Evolutionary conservation across 371 early-diverging fungal genomes (phyloP).

Genomic region (Syncephalastrum monosporum): DNA sequence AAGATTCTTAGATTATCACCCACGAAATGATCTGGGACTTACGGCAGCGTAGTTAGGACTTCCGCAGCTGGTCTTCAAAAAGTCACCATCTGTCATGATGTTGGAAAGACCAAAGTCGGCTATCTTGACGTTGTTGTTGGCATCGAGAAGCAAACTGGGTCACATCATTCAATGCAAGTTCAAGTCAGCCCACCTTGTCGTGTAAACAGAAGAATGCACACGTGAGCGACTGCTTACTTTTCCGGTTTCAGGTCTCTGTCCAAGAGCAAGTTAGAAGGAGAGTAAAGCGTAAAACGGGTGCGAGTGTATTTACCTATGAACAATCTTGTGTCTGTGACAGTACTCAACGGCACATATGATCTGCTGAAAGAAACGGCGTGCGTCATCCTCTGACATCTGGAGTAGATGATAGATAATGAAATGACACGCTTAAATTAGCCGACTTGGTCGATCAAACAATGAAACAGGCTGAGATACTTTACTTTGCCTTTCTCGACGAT

Average conservation of each 20-base stretch:
- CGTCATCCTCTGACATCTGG: constrained; percentile 89
- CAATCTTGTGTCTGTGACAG: constrained; percentile 97
- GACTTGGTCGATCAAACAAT: background rate
- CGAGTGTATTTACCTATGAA: constrained; percentile 73
- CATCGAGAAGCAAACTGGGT: constrained; percentile 81
- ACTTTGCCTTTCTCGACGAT: constrained; percentile 93
- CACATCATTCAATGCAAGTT: background rate
- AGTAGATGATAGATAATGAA: too few relatives aligned
- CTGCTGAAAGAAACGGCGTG: constrained; percentile 94
- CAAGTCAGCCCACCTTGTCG: too few relatives aligned
- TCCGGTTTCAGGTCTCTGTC: constrained; percentile 80
- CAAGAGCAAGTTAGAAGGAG: background rate
- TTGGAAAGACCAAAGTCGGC: constrained; percentile 97
- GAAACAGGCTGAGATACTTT: constrained; percentile 15
- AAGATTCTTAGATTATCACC: background rate
- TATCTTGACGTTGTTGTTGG: constrained; percentile 94
- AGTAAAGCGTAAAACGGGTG: too few relatives aligned
- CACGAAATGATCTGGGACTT: constrained; percentile 20
- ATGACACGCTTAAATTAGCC: background rate
- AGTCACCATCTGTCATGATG: constrained; percentile 94
- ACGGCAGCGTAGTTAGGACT: constrained; percentile 86
- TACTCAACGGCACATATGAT: constrained; percentile 97
- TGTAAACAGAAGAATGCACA: background rate
- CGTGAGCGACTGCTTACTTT: constrained; percentile 43
- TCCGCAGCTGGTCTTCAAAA: constrained; percentile 94